These are phyloP conservation scores for Pythium sukuiense DNA, from an alignment of 352 stramenopile genomes.

Conservation along the genomic window DNA sequence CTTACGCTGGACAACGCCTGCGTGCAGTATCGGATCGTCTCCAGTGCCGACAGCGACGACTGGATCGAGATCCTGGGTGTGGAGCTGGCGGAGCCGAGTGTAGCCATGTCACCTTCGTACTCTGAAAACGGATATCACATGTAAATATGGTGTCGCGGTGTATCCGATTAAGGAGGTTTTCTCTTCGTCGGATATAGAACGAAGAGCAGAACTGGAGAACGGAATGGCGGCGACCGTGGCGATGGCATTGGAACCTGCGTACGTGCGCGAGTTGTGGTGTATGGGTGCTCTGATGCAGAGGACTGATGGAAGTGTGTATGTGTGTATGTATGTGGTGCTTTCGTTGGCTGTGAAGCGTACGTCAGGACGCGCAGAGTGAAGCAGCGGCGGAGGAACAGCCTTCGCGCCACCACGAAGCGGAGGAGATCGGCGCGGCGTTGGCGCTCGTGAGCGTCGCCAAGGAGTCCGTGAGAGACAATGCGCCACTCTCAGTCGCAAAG, in stretches of 20 bases:
- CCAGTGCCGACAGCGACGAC: background rate
- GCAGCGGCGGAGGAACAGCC: background rate
- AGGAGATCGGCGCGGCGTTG: constrained; percentile 3
- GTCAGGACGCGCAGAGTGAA: constrained; percentile 1
- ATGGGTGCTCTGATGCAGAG: background rate
- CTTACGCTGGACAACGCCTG: constrained; percentile 61
- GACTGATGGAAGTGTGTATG: background rate
- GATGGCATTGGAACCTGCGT: constrained; percentile 26
- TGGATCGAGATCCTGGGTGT: constrained; percentile 33
- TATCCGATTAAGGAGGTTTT: background rate
- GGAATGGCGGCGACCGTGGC: constrained; percentile 35
- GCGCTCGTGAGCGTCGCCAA: constrained; percentile 4
- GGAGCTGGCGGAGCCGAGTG: constrained; percentile 18
- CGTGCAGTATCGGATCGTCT: constrained; percentile 43
- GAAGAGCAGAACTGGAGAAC: background rate
- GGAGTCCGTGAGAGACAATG: background rate
- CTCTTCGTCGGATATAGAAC: background rate
- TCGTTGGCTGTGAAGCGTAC: background rate
- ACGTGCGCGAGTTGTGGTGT: constrained; percentile 1
- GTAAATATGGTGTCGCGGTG: background rate
- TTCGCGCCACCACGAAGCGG: background rate
- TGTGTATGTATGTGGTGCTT: background rate
- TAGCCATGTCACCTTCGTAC: background rate
- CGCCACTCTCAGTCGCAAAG: too few relatives aligned
- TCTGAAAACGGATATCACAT: constrained; percentile 4